Base-by-base conservation (phyloP, 2,329 filamentous ascomycete genomes). In the Torrubiella hemipterigena region DNA sequence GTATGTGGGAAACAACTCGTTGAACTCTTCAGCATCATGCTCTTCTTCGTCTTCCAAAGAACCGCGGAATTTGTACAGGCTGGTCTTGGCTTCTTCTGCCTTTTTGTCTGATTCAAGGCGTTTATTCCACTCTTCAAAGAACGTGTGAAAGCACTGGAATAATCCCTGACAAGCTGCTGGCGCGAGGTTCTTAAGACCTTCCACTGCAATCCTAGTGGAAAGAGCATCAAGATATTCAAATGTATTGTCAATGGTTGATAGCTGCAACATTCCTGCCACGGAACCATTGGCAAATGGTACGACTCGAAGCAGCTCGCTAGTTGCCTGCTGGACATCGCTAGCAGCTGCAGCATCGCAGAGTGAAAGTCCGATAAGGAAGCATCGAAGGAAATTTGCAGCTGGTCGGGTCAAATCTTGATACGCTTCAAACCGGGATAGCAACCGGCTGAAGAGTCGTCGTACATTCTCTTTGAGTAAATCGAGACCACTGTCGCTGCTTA, bases 371-470 rank as follows among this genome's bases (percentile, higher is more conserved):
- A 93, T 61, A 41, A 80, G 73, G 8, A 96, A 60, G 42, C 83
- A 83, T 35, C 81, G 75, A 26, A 96, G 62, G 40, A 95, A 81
- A 31, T 81, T 83, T 27, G 85, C 66, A 9, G 85, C 69, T 4
- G 85, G 87, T 27, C 72, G 65, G 0, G 81, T 82, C 43, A 96
- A 73, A 48, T 98, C 91, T 38, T 85, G 82, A 46, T 95, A 96
- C 11, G 76, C 75, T 23, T 76, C 69, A 48, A 86, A 93, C 21
- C 75, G 67, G 18, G 71, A 63, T 2, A 66, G 68, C 7, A 98
- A 66, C 27, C 87, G 73, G 32, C 68, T 61, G 30, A 81, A 72
- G 23, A 94, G 72, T 38, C 81, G 74, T 6, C 63, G 58, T n/a
- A 91, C 59, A 33, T 70, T 73, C 37, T 65, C 60, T 32, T 61